Base-by-base conservation (phyloP, 192 early-diverging fungal genomes). In the Mortierella claussenii region DNA sequence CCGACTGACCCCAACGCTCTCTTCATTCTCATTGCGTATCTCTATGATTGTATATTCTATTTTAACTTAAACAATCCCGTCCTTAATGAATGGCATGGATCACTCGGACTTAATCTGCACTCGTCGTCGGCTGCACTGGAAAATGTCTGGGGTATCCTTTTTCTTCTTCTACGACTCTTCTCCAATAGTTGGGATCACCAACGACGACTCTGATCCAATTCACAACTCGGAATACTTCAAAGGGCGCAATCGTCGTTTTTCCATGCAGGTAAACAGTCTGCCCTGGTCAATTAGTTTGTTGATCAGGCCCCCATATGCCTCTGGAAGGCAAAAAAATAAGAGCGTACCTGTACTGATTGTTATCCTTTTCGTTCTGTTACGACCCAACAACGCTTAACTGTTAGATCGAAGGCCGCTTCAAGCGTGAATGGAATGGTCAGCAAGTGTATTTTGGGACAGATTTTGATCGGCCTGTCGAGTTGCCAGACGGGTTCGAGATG, bases 401-500 rank as follows among this genome's bases (percentile, higher is more conserved):
- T 37, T 55, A 66, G 68, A 48, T 79, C 23, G 68, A 71, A 43
- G 76, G 76, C 32, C 62, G 60, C 27, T 66, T 79, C 56, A 71
- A 79, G 62, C 56, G 44, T 5, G 64, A 64, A 20, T 66, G 63
- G 60, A 54, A 79, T 55, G 69, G 63, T 37, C 50, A 60, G 28
- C 54, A 79, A 15, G 61, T 69, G 4, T 79, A 71, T 30, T 79
- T 69, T 49, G 78, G 78, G 21, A 79, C 68, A 26, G 78, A 79
- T 23, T 79, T 79, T 60, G 78, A 79, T 36, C 55, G 30, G 0
- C 33, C 62, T 8, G 56, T 71, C 1, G 69, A 64, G 8, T 43
- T 79, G 12, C 78, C 78, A 11, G 64, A 69, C 30, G 78, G 78
- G 43, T 69, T 71, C 44, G 62, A 69, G 46, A 66, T 71, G 63